Conservation (phyloP, 495 filamentous ascomycete genomes). For the Thozetella sp. region DNA sequence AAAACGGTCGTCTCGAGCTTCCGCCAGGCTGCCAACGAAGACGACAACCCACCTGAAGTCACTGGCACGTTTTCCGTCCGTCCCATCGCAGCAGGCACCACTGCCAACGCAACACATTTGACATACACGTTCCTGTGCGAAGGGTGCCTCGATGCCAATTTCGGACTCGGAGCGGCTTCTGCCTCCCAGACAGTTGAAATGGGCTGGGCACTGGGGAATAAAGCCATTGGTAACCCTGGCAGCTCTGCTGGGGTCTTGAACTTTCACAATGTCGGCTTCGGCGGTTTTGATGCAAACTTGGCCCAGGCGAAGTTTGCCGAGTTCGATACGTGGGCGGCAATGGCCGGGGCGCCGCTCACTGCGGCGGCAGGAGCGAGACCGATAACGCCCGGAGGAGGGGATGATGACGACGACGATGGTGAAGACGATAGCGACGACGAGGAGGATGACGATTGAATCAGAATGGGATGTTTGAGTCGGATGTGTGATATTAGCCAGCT, state of each 20-base stretch:
- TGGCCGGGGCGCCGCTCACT: conserved; percentile 5
- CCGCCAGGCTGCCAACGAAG: conserved; percentile 20
- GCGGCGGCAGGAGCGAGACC: conserved; percentile 3
- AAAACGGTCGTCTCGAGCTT: conserved; percentile 16
- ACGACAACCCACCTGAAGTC: conserved; percentile 21
- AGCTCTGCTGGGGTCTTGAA: conserved; percentile 9
- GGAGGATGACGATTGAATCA: conserved; percentile 1
- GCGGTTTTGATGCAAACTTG: conserved; percentile 29
- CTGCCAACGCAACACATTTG: conserved; percentile 13
- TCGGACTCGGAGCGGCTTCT: conserved; percentile 12
- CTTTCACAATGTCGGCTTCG: conserved; percentile 35
- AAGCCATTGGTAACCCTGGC: conserved; percentile 9
- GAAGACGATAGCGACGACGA: conserved; percentile 9
- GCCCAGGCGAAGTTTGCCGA: conserved; percentile 23
- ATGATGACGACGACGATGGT: conserved; percentile 9
- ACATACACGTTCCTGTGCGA: conserved; percentile 25
- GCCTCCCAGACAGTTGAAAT: conserved; percentile 10
- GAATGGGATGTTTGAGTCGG: not conserved
- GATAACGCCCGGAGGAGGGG: not conserved
- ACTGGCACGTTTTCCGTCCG: conserved; percentile 14
- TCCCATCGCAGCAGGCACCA: conserved; percentile 12
- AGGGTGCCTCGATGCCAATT: conserved; percentile 12
- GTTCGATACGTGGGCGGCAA: conserved; percentile 28
- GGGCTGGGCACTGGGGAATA: conserved; percentile 20
- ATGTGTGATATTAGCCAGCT: not conserved